Evolutionary conservation across 352 stramenopile genomes (phyloP), one percentile per base, ranked within the genome.

Genomic region (Pythium oligandrum): DNA sequence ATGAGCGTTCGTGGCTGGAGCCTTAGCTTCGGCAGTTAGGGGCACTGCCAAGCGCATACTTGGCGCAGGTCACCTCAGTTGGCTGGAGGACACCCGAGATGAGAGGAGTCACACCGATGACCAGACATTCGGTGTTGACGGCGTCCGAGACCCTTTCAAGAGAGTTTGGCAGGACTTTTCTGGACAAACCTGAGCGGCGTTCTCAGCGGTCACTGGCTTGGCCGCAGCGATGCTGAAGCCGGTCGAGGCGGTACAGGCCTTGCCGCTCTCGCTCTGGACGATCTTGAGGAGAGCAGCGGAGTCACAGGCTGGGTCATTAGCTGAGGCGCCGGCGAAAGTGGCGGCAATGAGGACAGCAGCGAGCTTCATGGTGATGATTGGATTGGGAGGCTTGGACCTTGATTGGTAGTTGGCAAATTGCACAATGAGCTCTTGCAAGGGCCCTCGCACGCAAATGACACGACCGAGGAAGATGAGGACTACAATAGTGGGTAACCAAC

Each of bases 111-210:
- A 61, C 30, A 10, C 39, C 34, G 11, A 11, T 43, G 40, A 61
- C 39, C 10, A 37, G 34, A 48, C 55, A 61, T 48, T 55, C 47
- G 3, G 55, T 56, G 10, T 47, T 40, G 2, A 61, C 55, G 12
- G 31, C 26, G 12, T 34, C 40, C 17, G 40, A 51, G 49, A 74
- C 34, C 1, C 38, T 3, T 50, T 12, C 26, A 74, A 39, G 26
- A 68, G 37, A 12, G 10, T 50, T 53, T 58, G 44, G 48, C 67
- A 75, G 39, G 60, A 56, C 1, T 46, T 12, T 47, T 55, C 61
- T 12, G 47, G 17, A 42, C 67, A 75, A 10, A 72, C 44, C 56
- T 67, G 60, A 9, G 57, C 17, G 34, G 65, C 30, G 1, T 35
- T 46, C 0, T 48, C 51, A 7, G 17, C 57, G 0, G 54, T 51